Conservation (phyloP, 768 basidiomycete genomes). For the Dioszegia hungarica region DNA sequence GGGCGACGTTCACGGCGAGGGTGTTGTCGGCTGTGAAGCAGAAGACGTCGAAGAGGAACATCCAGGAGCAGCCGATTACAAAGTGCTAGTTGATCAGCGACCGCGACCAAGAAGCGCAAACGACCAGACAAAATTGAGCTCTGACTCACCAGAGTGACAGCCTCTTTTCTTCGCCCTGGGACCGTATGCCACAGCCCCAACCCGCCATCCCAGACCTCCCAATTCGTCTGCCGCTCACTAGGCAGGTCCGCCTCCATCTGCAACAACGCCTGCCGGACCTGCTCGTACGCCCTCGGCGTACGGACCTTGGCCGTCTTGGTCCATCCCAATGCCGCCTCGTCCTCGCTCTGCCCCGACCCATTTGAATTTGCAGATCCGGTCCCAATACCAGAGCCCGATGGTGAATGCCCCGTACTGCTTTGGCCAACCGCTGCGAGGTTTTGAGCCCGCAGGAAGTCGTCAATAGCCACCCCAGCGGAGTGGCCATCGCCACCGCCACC, state of each 20-base stretch:
- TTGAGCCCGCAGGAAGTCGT: slow-evolving; percentile 25
- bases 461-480: slow-evolving; percentile 9
- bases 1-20: slow-evolving; percentile 26
- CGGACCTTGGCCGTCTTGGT: slow-evolving; percentile 26
- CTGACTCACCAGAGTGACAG: slow-evolving; percentile 25
- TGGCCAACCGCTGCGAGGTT: slow-evolving; percentile 4
- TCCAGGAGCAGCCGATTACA: slow-evolving; percentile 39
- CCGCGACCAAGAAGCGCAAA: neutral
- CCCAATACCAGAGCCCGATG: too few relatives aligned
- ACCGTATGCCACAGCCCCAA: slow-evolving; percentile 27
- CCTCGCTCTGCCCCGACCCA: too few relatives aligned
- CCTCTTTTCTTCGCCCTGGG: slow-evolving; percentile 18
- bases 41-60: slow-evolving; percentile 30
- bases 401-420: neutral
- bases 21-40: slow-evolving; percentile 27
- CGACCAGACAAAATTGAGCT: neutral
- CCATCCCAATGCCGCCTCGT: slow-evolving; percentile 10
- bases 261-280: slow-evolving; percentile 27
- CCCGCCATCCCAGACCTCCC: slow-evolving; percentile 34
- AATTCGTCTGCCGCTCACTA: slow-evolving; percentile 25
- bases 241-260: slow-evolving; percentile 31
- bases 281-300: slow-evolving; percentile 35
- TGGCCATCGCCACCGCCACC: neutral
- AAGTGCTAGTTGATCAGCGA: slow-evolving; percentile 33
- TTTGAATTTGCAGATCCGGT: too few relatives aligned